phyloP scores from a whole-genome alignment of 129 eudicot species.

The Lonicera japonica region DNA sequence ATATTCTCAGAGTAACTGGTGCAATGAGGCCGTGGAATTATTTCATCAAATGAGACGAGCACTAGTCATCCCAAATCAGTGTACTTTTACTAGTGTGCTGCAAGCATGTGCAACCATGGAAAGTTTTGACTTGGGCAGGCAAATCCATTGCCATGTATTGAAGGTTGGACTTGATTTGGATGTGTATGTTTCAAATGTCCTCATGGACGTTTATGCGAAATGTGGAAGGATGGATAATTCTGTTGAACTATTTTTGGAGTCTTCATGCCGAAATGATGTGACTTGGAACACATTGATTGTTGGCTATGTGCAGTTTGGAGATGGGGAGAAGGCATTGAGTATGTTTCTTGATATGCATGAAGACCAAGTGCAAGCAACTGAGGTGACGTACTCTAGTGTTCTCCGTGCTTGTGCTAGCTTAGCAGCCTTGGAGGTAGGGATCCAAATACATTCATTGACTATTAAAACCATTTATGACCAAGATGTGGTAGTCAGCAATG shows the following conservation, averaged over 20 bases:
- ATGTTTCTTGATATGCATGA: slow-evolving; percentile 49
- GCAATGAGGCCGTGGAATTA: slow-evolving; percentile 45
- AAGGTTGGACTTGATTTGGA: slow-evolving; percentile 57
- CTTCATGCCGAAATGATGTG: slow-evolving; percentile 46
- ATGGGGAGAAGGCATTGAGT: slow-evolving; percentile 47
- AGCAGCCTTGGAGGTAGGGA: background rate
- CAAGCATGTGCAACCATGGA: slow-evolving; percentile 57
- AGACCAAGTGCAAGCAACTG: slow-evolving; percentile 38
- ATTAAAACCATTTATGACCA: background rate
- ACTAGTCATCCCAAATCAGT: slow-evolving; percentile 49
- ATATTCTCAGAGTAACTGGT: slow-evolving; percentile 61
- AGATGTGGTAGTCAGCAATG: background rate
- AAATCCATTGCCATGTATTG: slow-evolving; percentile 42
- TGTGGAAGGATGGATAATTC: slow-evolving; percentile 58
- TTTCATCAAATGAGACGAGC: slow-evolving; percentile 53
- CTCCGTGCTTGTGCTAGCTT: slow-evolving; percentile 3
- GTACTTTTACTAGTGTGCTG: slow-evolving; percentile 63
- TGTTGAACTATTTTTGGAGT: slow-evolving; percentile 34
- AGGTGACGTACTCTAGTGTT: slow-evolving; percentile 61
- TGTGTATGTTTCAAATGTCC: slow-evolving; percentile 62
- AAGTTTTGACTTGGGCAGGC: slow-evolving; percentile 42
- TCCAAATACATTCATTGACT: background rate
- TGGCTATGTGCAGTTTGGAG: slow-evolving; percentile 52
- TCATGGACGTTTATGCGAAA: slow-evolving; percentile 79
- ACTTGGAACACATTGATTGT: slow-evolving; percentile 86